Evolutionary conservation across 345 rosid species (phyloP).

Genomic region (Pistacia integerrima): DNA sequence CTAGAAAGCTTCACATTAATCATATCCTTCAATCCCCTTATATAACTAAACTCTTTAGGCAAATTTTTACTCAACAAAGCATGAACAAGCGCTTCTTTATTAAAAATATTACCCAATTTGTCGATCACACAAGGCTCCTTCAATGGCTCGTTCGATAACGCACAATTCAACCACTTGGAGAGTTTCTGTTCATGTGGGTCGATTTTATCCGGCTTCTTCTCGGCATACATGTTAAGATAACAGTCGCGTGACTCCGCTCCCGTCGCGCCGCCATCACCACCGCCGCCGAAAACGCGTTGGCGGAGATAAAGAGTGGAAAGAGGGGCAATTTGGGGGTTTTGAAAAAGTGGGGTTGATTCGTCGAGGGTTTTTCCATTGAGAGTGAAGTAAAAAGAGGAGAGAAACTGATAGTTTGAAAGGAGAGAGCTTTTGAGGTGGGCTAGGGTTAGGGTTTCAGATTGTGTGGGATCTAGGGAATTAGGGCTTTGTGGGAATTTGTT

Average conservation of each 20-base stretch:
- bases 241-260: slow-evolving; percentile 97
- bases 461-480: background rate
- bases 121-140: slow-evolving; percentile 85
- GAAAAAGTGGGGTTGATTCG: slow-evolving; percentile 41
- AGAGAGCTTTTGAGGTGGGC: slow-evolving; percentile 42
- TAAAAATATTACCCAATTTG: slow-evolving; percentile 77
- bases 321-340: slow-evolving; percentile 44
- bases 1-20: slow-evolving; percentile 56
- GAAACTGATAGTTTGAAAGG: slow-evolving; percentile 44
- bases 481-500: slow-evolving; percentile 2
- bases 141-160: slow-evolving; percentile 78
- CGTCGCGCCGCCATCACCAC: slow-evolving; percentile 99
- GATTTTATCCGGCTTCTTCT: slow-evolving; percentile 85
- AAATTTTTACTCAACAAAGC: slow-evolving; percentile 68
- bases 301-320: slow-evolving; percentile 59
- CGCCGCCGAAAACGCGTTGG: slow-evolving; percentile 74
- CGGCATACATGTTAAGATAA: slow-evolving; percentile 96
- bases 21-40: slow-evolving; percentile 88
- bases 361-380: slow-evolving; percentile 61
- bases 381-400: slow-evolving; percentile 49
- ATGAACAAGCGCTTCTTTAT: slow-evolving; percentile 78
- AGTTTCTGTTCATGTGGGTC: slow-evolving; percentile 93
- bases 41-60: slow-evolving; percentile 67
- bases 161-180: slow-evolving; percentile 83
- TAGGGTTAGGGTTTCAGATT: slow-evolving; percentile 30